Conservation (phyloP, 75 land plant species). For the Cunninghamia lanceolata region DNA sequence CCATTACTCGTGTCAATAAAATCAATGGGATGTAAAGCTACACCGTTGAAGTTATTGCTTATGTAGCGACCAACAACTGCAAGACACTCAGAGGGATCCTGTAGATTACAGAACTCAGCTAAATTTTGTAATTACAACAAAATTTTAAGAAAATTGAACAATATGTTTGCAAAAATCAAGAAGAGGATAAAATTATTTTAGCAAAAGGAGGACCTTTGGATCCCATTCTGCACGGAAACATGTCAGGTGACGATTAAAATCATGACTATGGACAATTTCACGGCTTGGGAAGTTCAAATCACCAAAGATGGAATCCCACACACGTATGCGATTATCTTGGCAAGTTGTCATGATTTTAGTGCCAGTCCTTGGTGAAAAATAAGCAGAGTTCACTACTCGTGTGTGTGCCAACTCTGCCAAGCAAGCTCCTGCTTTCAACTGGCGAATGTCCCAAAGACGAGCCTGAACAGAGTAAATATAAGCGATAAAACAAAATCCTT, state of each 20-base stretch:
- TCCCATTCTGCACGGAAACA: constrained; percentile 98
- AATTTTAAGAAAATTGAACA: not conserved
- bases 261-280: constrained; percentile 98
- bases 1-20: constrained; percentile 90
- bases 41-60: constrained; percentile 87
- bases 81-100: constrained; percentile 87
- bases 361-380: constrained; percentile 87
- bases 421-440: constrained; percentile 42
- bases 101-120: constrained; percentile 10
- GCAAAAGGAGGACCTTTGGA: constrained; percentile 67
- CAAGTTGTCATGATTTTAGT: constrained; percentile 92
- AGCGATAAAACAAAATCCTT: not conserved
- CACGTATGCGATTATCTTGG: constrained; percentile 88
- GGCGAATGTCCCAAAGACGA: constrained; percentile 88
- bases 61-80: constrained; percentile 94
- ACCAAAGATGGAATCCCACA: constrained; percentile 92
- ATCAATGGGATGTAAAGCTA: constrained; percentile 95
- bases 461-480: constrained; percentile 39
- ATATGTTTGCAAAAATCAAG: not conserved
- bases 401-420: constrained; percentile 62
- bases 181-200: not conserved
- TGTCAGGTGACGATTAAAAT: constrained; percentile 92
- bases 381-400: constrained; percentile 94
- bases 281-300: constrained; percentile 75
- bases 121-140: not conserved